Base-by-base conservation (phyloP, 257 asterid genomes). In the Solanum gracilifrons region DNA sequence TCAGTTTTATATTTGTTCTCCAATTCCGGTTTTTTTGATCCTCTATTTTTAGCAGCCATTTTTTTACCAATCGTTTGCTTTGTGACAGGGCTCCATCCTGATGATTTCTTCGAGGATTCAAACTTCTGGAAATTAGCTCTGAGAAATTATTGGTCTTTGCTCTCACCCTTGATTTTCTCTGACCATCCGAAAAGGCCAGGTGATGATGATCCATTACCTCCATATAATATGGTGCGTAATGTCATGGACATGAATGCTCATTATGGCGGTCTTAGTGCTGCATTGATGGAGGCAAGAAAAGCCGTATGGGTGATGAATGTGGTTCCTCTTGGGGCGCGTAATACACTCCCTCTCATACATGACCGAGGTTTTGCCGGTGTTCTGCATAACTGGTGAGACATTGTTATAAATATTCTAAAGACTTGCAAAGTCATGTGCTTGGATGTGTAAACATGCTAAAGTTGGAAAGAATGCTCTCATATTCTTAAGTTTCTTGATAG, bases 151-250 rank as follows among this genome's bases (percentile, higher is more conserved):
- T 97, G 99, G 99, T 95, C 99, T 29, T 89, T 96, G 93, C 97
- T 97, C 75, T 95, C 98, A 89, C 99, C 99, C 60, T 91, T 97
- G 87, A 95, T 97, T 88, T 97, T 97, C 90, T 96, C 99, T 60
- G 99, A 95, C 93, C 98, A 95, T 92, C 99, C 99, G n/a, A 96
- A 96, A 90, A 94, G 99, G 91, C 98, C 98, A 9, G 97, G 98
- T 72, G 98, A 96, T 79, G 99, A 96, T 91, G 99, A 97, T 77
- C 99, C 99, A 11, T 87, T 92, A 88, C 96, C 98, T 88, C 99
- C 98, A 9, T 95, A 94, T 90, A 95, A 97, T 88, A 95, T 97
- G 99, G 93, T 97, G 69, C 93, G 98, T 72, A 96, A 96, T 90
- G 98, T 95, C 91, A 96, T 96, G 98, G 99, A 96, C 92, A 94